Conservation (phyloP, 2,329 filamentous ascomycete species). For the Calonectria hawksworthii region DNA sequence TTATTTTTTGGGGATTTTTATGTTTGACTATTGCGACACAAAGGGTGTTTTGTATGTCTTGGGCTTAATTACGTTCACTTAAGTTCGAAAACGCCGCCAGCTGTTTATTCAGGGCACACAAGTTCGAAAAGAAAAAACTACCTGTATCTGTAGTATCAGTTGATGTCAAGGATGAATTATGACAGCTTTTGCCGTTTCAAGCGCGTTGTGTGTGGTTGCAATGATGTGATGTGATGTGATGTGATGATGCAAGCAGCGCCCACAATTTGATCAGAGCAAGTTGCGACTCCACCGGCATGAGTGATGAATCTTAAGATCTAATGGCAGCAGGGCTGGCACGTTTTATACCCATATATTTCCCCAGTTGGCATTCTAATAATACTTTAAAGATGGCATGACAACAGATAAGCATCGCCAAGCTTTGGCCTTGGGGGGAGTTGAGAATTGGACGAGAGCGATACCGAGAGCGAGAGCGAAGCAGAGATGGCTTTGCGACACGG, state of each 20-base stretch:
- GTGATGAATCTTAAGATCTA: neutral
- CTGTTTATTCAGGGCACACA: neutral
- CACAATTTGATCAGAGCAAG: neutral
- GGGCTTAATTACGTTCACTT: constrained; percentile 15
- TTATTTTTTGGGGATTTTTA: neutral
- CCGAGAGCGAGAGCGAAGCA: neutral
- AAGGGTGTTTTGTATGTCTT: constrained; percentile 1
- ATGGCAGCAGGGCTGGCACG: neutral
- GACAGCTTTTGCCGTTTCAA: neutral
- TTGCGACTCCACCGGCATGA: neutral
- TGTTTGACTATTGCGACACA: neutral
- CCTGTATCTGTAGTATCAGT: neutral
- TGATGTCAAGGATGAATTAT: neutral
- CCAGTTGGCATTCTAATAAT: neutral
- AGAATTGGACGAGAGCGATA: neutral
- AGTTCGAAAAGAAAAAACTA: neutral
- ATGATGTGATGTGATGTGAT: neutral
- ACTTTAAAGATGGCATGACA: neutral
- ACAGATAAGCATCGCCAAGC: neutral
- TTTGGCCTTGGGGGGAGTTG: neutral
- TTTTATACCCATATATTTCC: neutral
- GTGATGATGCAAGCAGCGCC: neutral
- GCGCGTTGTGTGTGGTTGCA: neutral
- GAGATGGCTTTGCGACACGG: neutral
- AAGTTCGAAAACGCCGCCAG: neutral